A percentile compares a stretch with the other conserved stretches of the same genome.
Evolutionary conservation across 371 early-diverging fungal genomes (phyloP).

Genomic region (Apophysomyces trapeziformis): DNA sequence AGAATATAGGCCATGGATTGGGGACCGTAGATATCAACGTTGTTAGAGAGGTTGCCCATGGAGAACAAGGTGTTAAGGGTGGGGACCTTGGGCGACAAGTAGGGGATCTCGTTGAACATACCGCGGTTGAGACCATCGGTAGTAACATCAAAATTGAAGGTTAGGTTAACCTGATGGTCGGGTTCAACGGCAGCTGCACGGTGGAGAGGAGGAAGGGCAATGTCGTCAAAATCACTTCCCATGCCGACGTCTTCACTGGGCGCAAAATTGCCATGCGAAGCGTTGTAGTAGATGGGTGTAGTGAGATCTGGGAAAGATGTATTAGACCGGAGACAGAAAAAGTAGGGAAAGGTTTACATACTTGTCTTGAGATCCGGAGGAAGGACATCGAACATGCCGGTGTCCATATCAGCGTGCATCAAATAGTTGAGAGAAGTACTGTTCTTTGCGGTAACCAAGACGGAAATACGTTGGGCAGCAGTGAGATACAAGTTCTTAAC

Average conservation of each 20-base stretch:
- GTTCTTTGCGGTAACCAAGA: conserved; percentile 71
- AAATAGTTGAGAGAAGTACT: conserved; percentile 63
- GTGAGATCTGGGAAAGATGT: conserved; percentile 37
- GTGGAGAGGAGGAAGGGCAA: conserved; percentile 43
- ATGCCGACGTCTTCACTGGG: conserved; percentile 28
- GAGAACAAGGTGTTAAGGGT: conserved; percentile 65
- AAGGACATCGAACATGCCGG: conserved; percentile 69
- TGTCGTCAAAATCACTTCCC: conserved; percentile 52
- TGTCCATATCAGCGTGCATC: conserved; percentile 74
- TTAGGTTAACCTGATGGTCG: conserved; percentile 52
- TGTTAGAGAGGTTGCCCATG: conserved; percentile 51
- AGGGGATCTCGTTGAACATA: conserved; percentile 75
- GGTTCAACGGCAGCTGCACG: conserved; percentile 35
- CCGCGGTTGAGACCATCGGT: conserved; percentile 78
- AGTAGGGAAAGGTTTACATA: conserved; percentile 9
- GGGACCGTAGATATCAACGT: conserved; percentile 63
- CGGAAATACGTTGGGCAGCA: conserved; percentile 70
- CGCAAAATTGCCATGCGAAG: conserved; percentile 34
- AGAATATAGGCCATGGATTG: conserved; percentile 53
- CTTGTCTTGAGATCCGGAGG: conserved; percentile 55
- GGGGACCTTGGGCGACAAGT: conserved; percentile 65
- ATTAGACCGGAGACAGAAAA: neutral
- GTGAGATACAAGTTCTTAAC: conserved; percentile 57
- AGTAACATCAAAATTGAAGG: conserved; percentile 62
- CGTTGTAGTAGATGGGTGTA: conserved; percentile 56